phyloP scores from a whole-genome alignment of 2,329 filamentous ascomycete genomes.

The Neonectria faginata region DNA sequence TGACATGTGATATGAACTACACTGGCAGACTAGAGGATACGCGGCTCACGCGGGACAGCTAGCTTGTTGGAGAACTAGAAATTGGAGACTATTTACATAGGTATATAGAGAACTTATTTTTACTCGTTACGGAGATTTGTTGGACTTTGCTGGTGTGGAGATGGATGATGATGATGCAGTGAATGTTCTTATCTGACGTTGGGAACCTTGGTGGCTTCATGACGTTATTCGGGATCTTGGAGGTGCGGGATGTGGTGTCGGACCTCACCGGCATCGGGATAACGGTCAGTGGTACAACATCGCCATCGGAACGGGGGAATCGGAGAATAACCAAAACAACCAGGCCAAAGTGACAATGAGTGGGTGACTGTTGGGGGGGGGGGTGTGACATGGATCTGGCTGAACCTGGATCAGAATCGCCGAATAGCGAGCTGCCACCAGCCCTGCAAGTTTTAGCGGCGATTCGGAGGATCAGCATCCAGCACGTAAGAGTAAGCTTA shows the following conservation, averaged over 20 bases:
- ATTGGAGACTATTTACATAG: constrained; percentile 12
- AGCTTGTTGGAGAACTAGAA: constrained; percentile 11
- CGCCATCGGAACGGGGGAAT: too few species aligned
- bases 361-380: too few species aligned
- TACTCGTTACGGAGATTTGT: too few species aligned
- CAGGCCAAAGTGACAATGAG: too few species aligned
- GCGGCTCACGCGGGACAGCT: constrained; percentile 5
- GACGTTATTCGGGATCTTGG: too few species aligned
- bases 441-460: not conserved
- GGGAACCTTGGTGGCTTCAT: not conserved
- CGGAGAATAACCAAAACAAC: too few species aligned
- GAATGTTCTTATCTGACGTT: not conserved
- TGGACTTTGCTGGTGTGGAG: not conserved
- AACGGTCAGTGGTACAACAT: not conserved
- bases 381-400: too few species aligned
- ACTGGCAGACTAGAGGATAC: constrained; percentile 13
- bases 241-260: too few species aligned
- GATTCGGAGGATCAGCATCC: too few species aligned
- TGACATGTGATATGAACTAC: constrained; percentile 25
- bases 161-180: not conserved
- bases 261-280: not conserved
- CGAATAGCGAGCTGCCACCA: not conserved
- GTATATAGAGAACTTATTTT: not conserved
- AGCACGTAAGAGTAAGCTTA: too few species aligned
- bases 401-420: not conserved